Percentiles rank a stretch among this genome's conserved stretches.
Conservation (phyloP, 1,284 basidiomycete species). For the Marasmius oreades region DNA sequence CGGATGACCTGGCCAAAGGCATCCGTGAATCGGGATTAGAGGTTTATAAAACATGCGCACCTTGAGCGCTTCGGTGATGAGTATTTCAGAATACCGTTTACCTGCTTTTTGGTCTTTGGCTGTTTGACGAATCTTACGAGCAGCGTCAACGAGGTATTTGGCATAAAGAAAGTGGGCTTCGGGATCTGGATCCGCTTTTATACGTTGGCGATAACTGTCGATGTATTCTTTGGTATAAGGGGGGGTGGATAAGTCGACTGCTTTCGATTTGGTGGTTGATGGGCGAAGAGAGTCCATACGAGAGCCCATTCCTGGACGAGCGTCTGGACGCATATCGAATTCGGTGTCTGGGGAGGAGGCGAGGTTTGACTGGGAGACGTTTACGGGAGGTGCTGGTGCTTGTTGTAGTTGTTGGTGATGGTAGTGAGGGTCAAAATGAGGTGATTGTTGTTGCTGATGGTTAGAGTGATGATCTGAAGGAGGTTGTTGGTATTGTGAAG, state of each 20-base stretch:
- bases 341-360: slow-evolving; percentile 5
- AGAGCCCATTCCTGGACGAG: slow-evolving; percentile 55
- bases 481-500: background rate
- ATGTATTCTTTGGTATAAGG: slow-evolving; percentile 97
- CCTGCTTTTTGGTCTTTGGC: slow-evolving; percentile 76
- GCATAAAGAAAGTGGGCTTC: slow-evolving; percentile 98
- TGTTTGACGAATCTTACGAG: slow-evolving; percentile 79
- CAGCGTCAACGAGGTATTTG: slow-evolving; percentile 99
- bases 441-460: slow-evolving; percentile 21
- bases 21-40: too few species aligned
- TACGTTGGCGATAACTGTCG: slow-evolving; percentile 93
- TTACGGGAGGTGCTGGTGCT: slow-evolving; percentile 21
- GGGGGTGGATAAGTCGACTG: slow-evolving; percentile 82
- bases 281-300: slow-evolving; percentile 57
- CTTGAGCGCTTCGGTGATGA: slow-evolving; percentile 89
- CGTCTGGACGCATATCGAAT: slow-evolving; percentile 55
- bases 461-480: slow-evolving; percentile 2
- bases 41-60: too few species aligned
- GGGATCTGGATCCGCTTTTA: slow-evolving; percentile 97
- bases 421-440: slow-evolving; percentile 18
- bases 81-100: slow-evolving; percentile 87
- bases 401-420: slow-evolving; percentile 20
- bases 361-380: slow-evolving; percentile 21
- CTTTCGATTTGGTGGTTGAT: slow-evolving; percentile 71
- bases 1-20: slow-evolving; percentile 58